Conservation (phyloP, 495 filamentous ascomycete species). For the Monascus purpureus region DNA sequence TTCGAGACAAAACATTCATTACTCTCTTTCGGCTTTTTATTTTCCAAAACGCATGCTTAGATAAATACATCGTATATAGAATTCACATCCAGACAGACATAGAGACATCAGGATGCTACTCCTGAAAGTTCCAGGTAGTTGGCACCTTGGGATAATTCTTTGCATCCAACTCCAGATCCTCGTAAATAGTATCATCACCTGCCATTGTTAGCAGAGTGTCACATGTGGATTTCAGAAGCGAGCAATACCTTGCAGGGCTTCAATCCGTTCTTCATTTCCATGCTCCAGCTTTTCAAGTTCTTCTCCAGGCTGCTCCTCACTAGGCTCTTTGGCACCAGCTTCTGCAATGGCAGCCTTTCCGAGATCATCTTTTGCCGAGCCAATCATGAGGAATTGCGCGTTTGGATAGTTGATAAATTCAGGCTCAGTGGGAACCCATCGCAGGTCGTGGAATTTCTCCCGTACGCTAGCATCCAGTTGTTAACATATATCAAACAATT, state of each 20-base stretch:
- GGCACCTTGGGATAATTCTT: constrained; percentile 37
- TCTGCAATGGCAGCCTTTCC: constrained; percentile 49
- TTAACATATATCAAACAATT: too few relatives aligned
- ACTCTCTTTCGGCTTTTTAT: too few relatives aligned
- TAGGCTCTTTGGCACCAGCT: constrained; percentile 39
- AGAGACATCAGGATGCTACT: background rate
- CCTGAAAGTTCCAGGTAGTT: constrained; percentile 30
- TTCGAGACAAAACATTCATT: too few relatives aligned
- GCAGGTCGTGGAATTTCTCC: constrained; percentile 57
- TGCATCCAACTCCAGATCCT: constrained; percentile 36
- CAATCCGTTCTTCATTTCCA: constrained; percentile 46
- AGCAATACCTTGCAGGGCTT: constrained; percentile 37
- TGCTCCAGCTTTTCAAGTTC: constrained; percentile 45
- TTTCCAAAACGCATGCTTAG: too few relatives aligned
- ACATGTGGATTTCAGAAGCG: background rate
- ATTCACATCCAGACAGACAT: background rate
- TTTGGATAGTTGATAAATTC: constrained; percentile 68
- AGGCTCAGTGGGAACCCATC: constrained; percentile 62
- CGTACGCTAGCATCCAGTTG: constrained; percentile 31
- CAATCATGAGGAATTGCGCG: constrained; percentile 72
- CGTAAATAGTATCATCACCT: constrained; percentile 40
- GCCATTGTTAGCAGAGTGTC: background rate
- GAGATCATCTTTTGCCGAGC: constrained; percentile 47
- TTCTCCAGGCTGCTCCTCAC: constrained; percentile 45
- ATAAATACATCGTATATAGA: background rate